Conservation (phyloP, 768 basidiomycete species). For the Naganishia randhawae region DNA sequence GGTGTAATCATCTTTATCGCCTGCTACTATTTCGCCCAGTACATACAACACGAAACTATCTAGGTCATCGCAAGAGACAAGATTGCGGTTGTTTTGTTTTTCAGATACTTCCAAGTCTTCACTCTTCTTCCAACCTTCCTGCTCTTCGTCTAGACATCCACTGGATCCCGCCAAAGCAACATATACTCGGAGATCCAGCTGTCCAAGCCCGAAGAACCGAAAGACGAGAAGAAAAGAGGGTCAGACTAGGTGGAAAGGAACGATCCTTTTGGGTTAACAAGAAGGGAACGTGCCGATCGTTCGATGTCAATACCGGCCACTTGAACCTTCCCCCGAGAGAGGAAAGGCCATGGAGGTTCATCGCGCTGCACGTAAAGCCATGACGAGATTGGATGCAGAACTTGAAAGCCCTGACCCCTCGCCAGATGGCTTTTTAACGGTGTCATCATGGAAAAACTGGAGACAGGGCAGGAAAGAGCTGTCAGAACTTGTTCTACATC, state of each 20-base stretch:
- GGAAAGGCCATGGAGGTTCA: conserved; percentile 18
- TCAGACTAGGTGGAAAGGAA: conserved; percentile 24
- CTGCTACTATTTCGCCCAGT: no score
- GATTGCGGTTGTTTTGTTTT: no score
- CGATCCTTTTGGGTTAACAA: conserved; percentile 25
- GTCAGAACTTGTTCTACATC: neutral
- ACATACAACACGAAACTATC: no score
- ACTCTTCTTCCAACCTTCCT: conserved; percentile 2
- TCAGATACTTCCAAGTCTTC: conserved; percentile 21
- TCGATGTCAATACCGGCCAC: conserved; percentile 19
- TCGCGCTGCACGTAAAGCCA: conserved; percentile 25
- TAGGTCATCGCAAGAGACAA: no score
- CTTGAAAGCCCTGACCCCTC: conserved; percentile 19
- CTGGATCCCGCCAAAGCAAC: neutral
- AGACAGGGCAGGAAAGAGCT: neutral
- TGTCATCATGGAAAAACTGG: conserved; percentile 22
- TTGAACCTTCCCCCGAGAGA: conserved; percentile 5
- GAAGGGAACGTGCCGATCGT: conserved; percentile 25
- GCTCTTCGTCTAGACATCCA: neutral
- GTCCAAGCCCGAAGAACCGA: neutral
- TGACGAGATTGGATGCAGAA: conserved; percentile 19
- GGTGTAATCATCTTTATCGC: no score
- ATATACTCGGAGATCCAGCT: neutral
- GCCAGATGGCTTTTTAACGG: conserved; percentile 21
- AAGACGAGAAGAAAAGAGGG: conserved; percentile 15